A percentile compares a stretch with the other conserved stretches of the same genome.
Evolutionary conservation across 2,329 filamentous ascomycete genomes (phyloP).

Genomic region (Penicillium sclerotiorum): DNA sequence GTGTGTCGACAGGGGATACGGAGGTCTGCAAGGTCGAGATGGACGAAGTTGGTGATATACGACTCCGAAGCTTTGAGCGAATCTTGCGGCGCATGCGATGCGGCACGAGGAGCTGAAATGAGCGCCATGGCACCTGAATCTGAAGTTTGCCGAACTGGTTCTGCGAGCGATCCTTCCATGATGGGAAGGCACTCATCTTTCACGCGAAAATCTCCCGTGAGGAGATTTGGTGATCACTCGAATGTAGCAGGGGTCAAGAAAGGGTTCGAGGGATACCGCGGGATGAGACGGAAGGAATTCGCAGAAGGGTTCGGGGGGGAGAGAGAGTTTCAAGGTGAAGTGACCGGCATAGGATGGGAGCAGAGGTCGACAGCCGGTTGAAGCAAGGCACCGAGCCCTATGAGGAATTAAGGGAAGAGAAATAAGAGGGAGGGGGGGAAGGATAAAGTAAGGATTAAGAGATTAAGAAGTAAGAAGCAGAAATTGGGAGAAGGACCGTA

Average conservation of each 20-base stretch:
- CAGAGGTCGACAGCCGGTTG: constrained; percentile 11
- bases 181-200: constrained; percentile 43
- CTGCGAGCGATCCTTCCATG: constrained; percentile 51
- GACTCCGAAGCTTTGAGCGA: constrained; percentile 68
- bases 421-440: constrained; percentile 10
- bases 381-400: constrained; percentile 15
- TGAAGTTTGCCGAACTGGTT: constrained; percentile 49
- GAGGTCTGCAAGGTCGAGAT: constrained; percentile 79
- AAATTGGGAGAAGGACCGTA: constrained; percentile 14
- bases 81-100: constrained; percentile 68
- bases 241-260: constrained; percentile 6
- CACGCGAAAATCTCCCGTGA: constrained; percentile 23
- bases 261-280: constrained; percentile 21
- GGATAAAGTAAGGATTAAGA: constrained; percentile 10
- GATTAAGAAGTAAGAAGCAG: too few relatives aligned
- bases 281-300: constrained; percentile 25
- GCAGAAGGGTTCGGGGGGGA: constrained; percentile 12
- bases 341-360: constrained; percentile 16
- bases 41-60: constrained; percentile 68
- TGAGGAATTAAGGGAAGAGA: constrained; percentile 8
- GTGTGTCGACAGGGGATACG: constrained; percentile 75
- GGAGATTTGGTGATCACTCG: constrained; percentile 23
- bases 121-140: constrained; percentile 52
- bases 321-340: constrained; percentile 4
- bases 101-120: constrained; percentile 57